Evolutionary conservation across 2,329 filamentous ascomycete genomes (phyloP).

Genomic region (Penicillium decumbens): DNA sequence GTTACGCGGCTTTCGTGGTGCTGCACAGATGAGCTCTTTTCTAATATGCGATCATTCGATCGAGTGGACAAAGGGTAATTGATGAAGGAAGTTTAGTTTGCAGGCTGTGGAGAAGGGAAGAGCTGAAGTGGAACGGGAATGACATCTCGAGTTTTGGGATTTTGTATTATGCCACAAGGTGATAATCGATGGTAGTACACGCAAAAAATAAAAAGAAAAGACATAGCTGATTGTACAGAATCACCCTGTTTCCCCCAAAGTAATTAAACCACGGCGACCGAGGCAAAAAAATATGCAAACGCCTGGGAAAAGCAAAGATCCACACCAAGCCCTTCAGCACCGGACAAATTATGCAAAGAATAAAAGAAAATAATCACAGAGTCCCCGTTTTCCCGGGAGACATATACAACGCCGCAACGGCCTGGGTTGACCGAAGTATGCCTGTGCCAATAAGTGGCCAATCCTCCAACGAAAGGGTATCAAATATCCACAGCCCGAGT

Average conservation of each 20-base stretch:
- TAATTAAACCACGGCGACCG: constrained; percentile 20
- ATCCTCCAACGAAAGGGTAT: constrained; percentile 23
- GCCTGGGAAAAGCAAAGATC: constrained; percentile 24
- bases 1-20: not conserved
- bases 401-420: constrained; percentile 24
- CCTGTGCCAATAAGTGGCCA: constrained; percentile 12
- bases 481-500: constrained; percentile 7
- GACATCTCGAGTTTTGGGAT: constrained; percentile 10
- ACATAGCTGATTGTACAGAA: constrained; percentile 24
- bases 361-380: constrained; percentile 13
- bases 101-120: not conserved
- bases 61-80: not conserved
- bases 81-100: not conserved
- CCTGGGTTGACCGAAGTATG: constrained; percentile 14
- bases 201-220: constrained; percentile 18
- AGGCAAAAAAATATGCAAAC: constrained; percentile 25
- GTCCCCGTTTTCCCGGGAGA: constrained; percentile 16
- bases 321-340: constrained; percentile 24
- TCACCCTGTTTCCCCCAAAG: constrained; percentile 10
- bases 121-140: not conserved
- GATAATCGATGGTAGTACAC: constrained; percentile 21
- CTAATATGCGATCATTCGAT: too few relatives aligned
- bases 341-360: constrained; percentile 28
- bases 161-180: constrained; percentile 19
- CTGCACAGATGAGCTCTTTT: not conserved